A percentile compares a stretch with the other conserved stretches of the same genome.
phyloP scores from a whole-genome alignment of 371 early-diverging fungal species.

The Actinomortierella wolfii region DNA sequence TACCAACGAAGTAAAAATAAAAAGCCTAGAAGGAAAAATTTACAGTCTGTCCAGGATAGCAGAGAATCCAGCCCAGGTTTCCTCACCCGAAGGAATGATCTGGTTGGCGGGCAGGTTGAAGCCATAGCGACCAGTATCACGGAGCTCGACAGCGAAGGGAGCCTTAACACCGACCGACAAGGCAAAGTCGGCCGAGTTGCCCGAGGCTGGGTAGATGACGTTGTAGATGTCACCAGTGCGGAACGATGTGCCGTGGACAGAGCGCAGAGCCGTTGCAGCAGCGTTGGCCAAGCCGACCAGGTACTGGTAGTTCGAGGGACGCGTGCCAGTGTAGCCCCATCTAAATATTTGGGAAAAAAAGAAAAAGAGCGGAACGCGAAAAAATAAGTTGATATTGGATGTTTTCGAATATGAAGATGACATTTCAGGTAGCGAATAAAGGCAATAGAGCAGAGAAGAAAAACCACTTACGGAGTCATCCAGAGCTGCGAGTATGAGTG shows the following conservation, averaged over 20 bases:
- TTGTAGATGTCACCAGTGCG: constrained; percentile 48
- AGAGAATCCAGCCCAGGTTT: constrained; percentile 41
- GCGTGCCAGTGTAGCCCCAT: constrained; percentile 21
- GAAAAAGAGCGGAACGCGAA: not conserved
- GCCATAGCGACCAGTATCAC: constrained; percentile 55
- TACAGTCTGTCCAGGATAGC: constrained; percentile 21
- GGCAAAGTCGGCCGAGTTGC: constrained; percentile 52
- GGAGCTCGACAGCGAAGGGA: constrained; percentile 60
- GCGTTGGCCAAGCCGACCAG: constrained; percentile 22
- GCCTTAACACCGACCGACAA: constrained; percentile 49
- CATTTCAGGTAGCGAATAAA: too few relatives aligned
- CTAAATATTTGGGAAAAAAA: not conserved
- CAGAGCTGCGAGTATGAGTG: constrained; percentile 38
- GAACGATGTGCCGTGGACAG: constrained; percentile 21
- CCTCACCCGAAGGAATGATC: constrained; percentile 56
- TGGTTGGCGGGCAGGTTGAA: constrained; percentile 53
- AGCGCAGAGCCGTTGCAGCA: constrained; percentile 18
- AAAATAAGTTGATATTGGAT: not conserved
- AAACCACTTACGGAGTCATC: constrained; percentile 24
- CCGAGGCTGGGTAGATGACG: constrained; percentile 53
- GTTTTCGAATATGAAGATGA: not conserved
- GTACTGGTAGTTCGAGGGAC: constrained; percentile 28
- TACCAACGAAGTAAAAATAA: too few relatives aligned
- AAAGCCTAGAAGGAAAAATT: too few relatives aligned
- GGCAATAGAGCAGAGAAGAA: not conserved